phyloP scores from a whole-genome alignment of 179 eudicot species.

The Silene coronaria region DNA sequence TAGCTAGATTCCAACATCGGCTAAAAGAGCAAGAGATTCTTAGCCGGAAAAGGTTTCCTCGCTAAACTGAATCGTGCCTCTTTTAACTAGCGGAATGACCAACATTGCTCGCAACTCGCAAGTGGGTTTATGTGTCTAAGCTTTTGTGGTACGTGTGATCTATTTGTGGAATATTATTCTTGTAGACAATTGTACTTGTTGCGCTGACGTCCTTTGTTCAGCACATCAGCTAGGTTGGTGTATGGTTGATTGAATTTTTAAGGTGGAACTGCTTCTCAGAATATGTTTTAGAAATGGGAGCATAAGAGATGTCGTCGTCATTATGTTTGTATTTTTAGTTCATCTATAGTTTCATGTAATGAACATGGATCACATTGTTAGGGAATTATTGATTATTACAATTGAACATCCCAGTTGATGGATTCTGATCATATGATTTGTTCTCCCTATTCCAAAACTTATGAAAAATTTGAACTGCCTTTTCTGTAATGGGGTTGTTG shows the following conservation, averaged over 20 bases:
- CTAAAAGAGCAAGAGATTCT: constrained; percentile 95
- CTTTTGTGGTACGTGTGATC: constrained; percentile 7
- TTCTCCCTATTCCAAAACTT: neutral
- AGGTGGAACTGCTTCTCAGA: neutral
- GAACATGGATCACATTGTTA: neutral
- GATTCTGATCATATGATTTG: neutral
- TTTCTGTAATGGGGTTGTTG: too few species aligned
- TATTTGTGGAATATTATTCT: constrained; percentile 3
- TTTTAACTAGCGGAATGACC: neutral
- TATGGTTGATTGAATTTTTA: neutral
- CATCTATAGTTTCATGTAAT: neutral
- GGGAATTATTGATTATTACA: neutral
- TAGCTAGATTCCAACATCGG: constrained; percentile 92
- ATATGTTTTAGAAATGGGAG: neutral
- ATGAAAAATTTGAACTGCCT: too few species aligned
- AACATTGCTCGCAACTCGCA: neutral
- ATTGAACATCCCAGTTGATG: neutral
- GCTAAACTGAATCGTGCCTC: constrained; percentile 18
- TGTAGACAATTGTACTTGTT: constrained; percentile 24
- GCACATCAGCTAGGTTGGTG: constrained; percentile 2
- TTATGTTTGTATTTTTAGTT: neutral
- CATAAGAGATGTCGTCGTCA: neutral
- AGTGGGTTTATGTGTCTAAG: neutral
- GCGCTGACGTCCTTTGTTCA: constrained; percentile 8
- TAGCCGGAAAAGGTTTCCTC: constrained; percentile 80